Conservation (phyloP, 257 asterid genomes). For the Anisodus acutangulus region DNA sequence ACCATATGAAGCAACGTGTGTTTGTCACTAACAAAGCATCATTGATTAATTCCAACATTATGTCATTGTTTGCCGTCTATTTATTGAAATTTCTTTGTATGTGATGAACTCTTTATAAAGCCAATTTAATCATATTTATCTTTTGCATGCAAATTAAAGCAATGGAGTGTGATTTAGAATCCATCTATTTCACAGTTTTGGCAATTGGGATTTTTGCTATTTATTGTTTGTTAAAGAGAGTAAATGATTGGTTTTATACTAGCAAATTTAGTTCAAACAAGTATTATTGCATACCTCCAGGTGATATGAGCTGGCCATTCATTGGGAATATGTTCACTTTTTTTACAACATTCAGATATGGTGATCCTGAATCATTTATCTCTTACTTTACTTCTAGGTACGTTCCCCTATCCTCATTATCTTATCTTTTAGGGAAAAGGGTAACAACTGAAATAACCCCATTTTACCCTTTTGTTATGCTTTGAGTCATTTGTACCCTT, state of each 20-base stretch:
- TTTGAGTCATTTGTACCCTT: neutral
- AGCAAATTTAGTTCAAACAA: neutral
- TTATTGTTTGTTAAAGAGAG: neutral
- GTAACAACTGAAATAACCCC: neutral
- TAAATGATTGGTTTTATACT: conserved; percentile 25
- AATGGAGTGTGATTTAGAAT: conserved; percentile 8
- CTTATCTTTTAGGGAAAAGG: neutral
- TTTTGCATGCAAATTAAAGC: neutral
- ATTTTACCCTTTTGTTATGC: neutral
- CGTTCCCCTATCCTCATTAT: neutral
- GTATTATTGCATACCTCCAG: conserved; percentile 22
- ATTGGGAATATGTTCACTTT: conserved; percentile 34
- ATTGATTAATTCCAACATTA: neutral
- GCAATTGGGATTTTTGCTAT: neutral
- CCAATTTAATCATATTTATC: neutral
- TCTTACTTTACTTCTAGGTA: conserved; percentile 31
- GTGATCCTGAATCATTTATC: conserved; percentile 33
- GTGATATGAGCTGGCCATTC: conserved; percentile 34
- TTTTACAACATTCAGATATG: conserved; percentile 30
- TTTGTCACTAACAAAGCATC: neutral
- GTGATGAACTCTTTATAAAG: neutral
- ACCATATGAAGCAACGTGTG: neutral
- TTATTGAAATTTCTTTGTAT: neutral
- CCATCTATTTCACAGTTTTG: neutral
- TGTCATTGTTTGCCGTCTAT: neutral